These are phyloP conservation scores for Epichloe bromicola DNA, from an alignment of 2,329 filamentous ascomycete species.

Conservation along the genomic window DNA sequence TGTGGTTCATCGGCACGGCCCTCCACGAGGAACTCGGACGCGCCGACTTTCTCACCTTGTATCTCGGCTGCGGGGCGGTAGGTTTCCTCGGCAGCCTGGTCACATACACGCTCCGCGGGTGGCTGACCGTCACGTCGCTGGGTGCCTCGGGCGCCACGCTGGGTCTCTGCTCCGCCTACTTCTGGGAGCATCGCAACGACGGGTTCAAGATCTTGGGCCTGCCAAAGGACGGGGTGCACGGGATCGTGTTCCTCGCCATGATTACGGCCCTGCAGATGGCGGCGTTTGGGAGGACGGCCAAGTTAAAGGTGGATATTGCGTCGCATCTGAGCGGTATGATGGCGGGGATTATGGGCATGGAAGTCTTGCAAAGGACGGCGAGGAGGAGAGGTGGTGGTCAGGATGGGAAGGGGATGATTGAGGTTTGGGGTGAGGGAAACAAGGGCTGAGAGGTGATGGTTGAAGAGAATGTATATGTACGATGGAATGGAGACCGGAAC, in stretches of 20 bases:
- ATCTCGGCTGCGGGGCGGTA: constrained; percentile 43
- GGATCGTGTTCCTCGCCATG: constrained; percentile 39
- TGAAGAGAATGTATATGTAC: background rate
- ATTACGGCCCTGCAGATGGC: constrained; percentile 37
- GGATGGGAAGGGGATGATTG: constrained; percentile 7
- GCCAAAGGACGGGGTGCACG: constrained; percentile 44
- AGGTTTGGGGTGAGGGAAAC: constrained; percentile 3
- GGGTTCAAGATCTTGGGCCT: constrained; percentile 44
- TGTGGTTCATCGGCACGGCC: constrained; percentile 53
- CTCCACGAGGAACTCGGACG: constrained; percentile 60
- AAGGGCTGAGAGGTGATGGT: background rate
- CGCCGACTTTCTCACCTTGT: constrained; percentile 55
- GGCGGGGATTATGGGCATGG: constrained; percentile 30
- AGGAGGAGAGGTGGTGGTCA: constrained; percentile 7
- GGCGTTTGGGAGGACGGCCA: constrained; percentile 28
- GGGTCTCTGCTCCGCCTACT: constrained; percentile 48
- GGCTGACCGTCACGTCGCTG: constrained; percentile 38
- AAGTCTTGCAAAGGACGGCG: constrained; percentile 16
- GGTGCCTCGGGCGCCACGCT: constrained; percentile 56
- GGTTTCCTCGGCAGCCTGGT: constrained; percentile 47
- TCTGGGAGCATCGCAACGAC: constrained; percentile 44
- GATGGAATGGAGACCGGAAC: background rate
- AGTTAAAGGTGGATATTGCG: constrained; percentile 33
- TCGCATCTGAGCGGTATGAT: constrained; percentile 41
- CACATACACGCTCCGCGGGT: constrained; percentile 31